Conservation (phyloP, 148 eudicot species). For the Chenopodium album region DNA sequence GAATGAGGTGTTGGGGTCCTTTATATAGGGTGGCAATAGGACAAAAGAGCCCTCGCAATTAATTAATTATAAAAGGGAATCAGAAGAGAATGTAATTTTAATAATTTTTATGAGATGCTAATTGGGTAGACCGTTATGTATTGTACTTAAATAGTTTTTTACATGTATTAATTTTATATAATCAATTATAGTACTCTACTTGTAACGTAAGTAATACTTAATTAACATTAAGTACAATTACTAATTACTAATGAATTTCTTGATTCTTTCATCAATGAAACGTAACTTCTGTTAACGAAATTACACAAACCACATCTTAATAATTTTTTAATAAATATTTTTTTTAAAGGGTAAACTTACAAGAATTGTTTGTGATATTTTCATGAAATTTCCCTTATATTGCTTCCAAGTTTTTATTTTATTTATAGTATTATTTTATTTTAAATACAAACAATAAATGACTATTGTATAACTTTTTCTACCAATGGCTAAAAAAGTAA, state of each 20-base stretch:
- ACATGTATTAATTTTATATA: background rate
- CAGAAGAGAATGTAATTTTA: background rate
- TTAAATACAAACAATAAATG: no score
- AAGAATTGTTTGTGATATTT: background rate
- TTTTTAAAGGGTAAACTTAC: background rate
- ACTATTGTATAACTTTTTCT: no score
- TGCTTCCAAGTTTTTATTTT: background rate
- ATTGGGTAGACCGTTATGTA: background rate
- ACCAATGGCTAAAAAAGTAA: no score
- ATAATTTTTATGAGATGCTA: background rate
- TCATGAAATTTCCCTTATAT: background rate
- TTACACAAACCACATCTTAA: background rate
- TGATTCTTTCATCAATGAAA: background rate
- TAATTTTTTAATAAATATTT: no score
- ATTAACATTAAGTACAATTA: background rate
- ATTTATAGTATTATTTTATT: no score
- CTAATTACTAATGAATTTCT: background rate
- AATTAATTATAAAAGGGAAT: background rate
- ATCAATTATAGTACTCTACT: background rate
- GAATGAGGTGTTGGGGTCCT: background rate
- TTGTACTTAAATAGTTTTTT: background rate
- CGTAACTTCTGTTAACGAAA: background rate
- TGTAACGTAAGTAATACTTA: background rate
- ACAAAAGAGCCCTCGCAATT: background rate
- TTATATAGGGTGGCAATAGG: conserved; percentile 25